Percentiles rank a stretch among this genome's conserved stretches.
Conservation (phyloP, 73 alveolate species). For the Paramecium biaurelia region DNA sequence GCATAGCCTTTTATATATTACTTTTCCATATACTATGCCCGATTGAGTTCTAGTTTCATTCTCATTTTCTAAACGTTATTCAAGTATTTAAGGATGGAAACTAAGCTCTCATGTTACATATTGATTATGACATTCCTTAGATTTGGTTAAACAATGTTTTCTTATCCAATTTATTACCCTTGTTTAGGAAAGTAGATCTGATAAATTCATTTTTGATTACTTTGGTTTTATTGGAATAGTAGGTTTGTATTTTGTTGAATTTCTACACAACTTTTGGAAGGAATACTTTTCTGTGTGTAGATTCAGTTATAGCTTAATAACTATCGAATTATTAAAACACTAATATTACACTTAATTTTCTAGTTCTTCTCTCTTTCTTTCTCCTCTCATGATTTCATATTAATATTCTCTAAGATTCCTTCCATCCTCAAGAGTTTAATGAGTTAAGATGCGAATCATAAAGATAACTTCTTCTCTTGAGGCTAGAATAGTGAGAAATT, state of each 20-base stretch:
- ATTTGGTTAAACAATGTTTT: not conserved
- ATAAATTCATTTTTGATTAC: not conserved
- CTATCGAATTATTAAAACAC: not conserved
- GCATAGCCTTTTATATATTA: not conserved
- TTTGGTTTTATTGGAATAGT: not conserved
- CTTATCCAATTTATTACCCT: not conserved
- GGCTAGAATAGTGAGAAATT: not conserved
- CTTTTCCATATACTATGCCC: not conserved
- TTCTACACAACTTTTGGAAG: not conserved
- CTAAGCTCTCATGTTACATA: not conserved
- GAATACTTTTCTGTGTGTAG: not conserved
- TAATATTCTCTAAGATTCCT: not conserved
- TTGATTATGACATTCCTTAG: not conserved
- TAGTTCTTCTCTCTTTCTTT: not conserved
- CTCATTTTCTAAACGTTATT: not conserved
- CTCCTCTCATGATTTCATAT: slow-evolving; percentile 2
- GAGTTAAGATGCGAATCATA: not conserved
- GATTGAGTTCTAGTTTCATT: not conserved
- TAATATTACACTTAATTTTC: not conserved
- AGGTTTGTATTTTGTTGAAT: not conserved
- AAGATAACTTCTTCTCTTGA: slow-evolving; percentile 29
- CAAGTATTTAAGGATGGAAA: not conserved
- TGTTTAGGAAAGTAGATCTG: slow-evolving; percentile 7
- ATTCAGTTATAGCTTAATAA: not conserved
- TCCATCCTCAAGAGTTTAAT: not conserved